Percentiles rank a stretch among this genome's conserved stretches.
Evolutionary conservation across 495 filamentous ascomycete genomes (phyloP).

Genomic region (Podospora bellae-mahoneyi): DNA sequence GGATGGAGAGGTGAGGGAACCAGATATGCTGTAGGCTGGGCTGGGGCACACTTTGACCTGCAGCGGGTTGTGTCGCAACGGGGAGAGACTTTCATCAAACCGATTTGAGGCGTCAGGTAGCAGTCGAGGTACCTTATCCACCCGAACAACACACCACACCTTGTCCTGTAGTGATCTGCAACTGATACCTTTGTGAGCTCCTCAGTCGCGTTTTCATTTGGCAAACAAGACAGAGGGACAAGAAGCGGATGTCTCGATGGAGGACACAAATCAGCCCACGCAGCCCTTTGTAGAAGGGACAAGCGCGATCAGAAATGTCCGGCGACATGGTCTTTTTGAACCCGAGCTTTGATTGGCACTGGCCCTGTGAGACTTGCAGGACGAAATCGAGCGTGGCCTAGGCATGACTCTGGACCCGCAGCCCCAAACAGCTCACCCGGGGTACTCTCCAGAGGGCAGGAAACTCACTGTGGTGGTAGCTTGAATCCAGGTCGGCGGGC

Average conservation of each 20-base stretch:
- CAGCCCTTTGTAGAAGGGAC: neutral
- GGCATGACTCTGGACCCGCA: neutral
- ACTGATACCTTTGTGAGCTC: neutral
- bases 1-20: neutral
- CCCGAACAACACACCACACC: neutral
- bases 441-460: neutral
- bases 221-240: neutral
- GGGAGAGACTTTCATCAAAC: conserved; percentile 5
- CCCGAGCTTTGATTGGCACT: neutral
- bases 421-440: neutral
- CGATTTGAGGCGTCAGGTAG: neutral
- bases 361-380: conserved; percentile 6
- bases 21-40: neutral
- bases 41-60: neutral
- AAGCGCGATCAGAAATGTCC: conserved; percentile 2
- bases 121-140: neutral
- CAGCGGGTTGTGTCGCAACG: conserved; percentile 6
- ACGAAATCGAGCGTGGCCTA: conserved; percentile 4
- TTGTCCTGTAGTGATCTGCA: neutral
- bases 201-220: neutral
- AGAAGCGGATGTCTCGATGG: neutral
- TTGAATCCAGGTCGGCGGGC: neutral
- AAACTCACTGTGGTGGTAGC: neutral
- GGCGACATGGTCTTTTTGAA: neutral
- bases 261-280: neutral